Percentiles rank a stretch among this genome's conserved stretches.
These are phyloP conservation scores for Trichoderma pleuroti DNA, from an alignment of 2,329 filamentous ascomycete genomes.

Conservation along the genomic window DNA sequence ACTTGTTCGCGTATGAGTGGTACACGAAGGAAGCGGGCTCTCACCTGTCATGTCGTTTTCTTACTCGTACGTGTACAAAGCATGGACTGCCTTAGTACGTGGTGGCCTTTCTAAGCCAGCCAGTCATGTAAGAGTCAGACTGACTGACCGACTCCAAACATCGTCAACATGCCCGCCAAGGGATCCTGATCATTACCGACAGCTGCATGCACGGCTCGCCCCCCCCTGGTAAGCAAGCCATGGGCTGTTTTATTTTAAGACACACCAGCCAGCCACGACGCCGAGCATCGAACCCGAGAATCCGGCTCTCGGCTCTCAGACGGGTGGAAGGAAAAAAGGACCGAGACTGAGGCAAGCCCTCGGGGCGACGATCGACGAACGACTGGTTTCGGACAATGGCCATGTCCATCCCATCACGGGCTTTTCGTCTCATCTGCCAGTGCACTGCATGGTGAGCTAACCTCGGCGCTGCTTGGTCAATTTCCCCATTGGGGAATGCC, in stretches of 20 bases:
- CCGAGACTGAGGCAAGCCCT: not conserved
- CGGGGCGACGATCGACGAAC: not conserved
- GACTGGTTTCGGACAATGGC: not conserved
- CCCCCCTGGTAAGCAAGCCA: not conserved
- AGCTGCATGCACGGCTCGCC: not conserved
- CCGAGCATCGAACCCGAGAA: not conserved
- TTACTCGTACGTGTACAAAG: not conserved
- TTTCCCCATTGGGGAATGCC: constrained; percentile 11
- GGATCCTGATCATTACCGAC: not conserved
- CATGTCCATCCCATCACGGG: not conserved
- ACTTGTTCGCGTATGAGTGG: not conserved
- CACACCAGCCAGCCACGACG: not conserved
- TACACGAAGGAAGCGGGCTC: not conserved
- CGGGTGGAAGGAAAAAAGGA: not conserved
- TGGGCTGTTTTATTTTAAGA: not conserved
- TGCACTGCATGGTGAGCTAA: not conserved
- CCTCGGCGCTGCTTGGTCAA: constrained; percentile 3
- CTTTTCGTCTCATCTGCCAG: not conserved
- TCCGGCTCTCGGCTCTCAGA: not conserved
- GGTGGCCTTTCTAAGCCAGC: not conserved
- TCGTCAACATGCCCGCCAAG: not conserved
- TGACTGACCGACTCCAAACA: not conserved
- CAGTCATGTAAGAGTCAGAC: not conserved
- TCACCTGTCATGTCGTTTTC: not conserved
- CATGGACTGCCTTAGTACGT: too few relatives aligned